These are phyloP conservation scores for Pythium aquatile DNA, from an alignment of 352 stramenopile species.

Conservation along the genomic window DNA sequence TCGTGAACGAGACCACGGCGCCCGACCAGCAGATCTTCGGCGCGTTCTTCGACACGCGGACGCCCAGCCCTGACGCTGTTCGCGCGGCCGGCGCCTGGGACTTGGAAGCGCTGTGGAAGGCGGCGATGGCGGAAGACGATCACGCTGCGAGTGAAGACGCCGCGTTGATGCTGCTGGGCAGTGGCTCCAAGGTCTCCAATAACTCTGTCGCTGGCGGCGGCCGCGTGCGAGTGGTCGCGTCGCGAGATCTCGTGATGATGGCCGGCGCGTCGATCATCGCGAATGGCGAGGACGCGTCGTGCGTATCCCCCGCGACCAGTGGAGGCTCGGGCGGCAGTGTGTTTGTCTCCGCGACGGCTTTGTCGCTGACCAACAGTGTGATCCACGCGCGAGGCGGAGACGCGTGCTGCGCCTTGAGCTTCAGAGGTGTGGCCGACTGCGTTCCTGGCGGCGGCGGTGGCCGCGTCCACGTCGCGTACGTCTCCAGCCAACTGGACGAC, in stretches of 20 bases:
- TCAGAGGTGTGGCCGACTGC: slow-evolving; percentile 36
- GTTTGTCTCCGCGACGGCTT: slow-evolving; percentile 42
- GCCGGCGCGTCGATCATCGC: slow-evolving; percentile 41
- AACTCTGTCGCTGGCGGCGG: slow-evolving; percentile 34
- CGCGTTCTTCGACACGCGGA: slow-evolving; percentile 52
- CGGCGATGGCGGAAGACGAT: background rate
- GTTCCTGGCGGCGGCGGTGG: slow-evolving; percentile 62
- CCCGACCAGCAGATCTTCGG: slow-evolving; percentile 33
- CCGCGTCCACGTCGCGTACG: slow-evolving; percentile 64
- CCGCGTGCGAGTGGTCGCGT: slow-evolving; percentile 61
- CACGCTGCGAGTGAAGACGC: background rate
- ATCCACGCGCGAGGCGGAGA: slow-evolving; percentile 53
- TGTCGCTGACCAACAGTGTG: slow-evolving; percentile 36
- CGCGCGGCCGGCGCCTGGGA: slow-evolving; percentile 38
- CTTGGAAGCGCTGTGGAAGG: slow-evolving; percentile 44
- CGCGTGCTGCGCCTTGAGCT: slow-evolving; percentile 39
- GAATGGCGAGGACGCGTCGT: slow-evolving; percentile 39
- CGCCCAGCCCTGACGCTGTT: slow-evolving; percentile 20
- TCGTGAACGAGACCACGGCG: slow-evolving; percentile 31
- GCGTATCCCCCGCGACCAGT: slow-evolving; percentile 30
- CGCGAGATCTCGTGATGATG: slow-evolving; percentile 73
- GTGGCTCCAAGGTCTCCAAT: slow-evolving; percentile 24
- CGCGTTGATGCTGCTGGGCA: slow-evolving; percentile 46
- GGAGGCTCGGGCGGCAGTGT: slow-evolving; percentile 60
- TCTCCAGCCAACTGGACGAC: slow-evolving; percentile 63